A percentile compares a stretch with the other conserved stretches of the same genome.
These are phyloP conservation scores for Fraxinus paxiana DNA, from an alignment of 305 asterid genomes.

Conservation along the genomic window DNA sequence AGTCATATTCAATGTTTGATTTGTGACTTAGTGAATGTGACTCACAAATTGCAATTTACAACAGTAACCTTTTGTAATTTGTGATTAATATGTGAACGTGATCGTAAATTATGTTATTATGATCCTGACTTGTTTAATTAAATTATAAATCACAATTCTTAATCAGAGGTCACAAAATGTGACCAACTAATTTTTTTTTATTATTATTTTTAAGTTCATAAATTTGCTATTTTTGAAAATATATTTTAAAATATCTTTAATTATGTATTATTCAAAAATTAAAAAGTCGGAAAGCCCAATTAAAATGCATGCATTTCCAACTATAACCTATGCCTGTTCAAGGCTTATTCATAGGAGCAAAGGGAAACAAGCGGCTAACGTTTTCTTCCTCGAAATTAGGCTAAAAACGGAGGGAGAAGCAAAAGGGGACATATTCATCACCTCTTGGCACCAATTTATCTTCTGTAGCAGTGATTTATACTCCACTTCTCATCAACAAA, in stretches of 20 bases:
- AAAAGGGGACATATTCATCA: neutral
- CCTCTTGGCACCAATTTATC: neutral
- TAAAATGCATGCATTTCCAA: neutral
- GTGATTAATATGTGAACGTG: neutral
- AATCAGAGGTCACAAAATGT: no score
- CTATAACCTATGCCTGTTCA: neutral
- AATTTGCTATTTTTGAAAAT: no score
- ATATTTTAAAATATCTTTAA: no score
- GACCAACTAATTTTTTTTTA: no score
- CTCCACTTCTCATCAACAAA: neutral
- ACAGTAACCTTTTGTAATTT: no score
- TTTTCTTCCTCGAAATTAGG: neutral
- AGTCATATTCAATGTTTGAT: neutral
- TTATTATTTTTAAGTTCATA: no score
- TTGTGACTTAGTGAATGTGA: neutral
- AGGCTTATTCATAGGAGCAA: neutral
- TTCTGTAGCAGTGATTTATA: neutral
- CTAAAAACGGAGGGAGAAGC: neutral
- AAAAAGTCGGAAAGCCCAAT: neutral
- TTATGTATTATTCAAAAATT: neutral
- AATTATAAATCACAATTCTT: no score
- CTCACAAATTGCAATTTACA: no score
- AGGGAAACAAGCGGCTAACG: neutral
- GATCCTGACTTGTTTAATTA: no score
- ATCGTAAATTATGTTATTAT: no score